Evolutionary conservation across 2,329 filamentous ascomycete genomes (phyloP).

Genomic region (Cladosporium colombiae): DNA sequence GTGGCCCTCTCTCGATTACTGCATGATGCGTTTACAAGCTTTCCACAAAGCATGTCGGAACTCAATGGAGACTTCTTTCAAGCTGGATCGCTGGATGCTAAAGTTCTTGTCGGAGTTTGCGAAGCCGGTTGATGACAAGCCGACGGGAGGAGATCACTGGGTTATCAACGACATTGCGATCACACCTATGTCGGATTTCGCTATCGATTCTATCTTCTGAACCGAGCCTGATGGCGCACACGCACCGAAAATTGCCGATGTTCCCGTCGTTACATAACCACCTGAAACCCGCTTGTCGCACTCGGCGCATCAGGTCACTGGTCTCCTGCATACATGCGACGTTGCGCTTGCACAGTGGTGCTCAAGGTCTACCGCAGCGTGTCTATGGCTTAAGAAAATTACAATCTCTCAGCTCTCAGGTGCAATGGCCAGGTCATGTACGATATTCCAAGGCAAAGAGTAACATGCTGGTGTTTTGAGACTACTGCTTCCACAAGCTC

Average conservation of each 20-base stretch:
- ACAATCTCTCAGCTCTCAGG: background rate
- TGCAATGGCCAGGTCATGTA: background rate
- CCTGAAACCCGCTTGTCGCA: background rate
- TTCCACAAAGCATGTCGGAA: slow-evolving; percentile 19
- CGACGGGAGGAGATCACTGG: slow-evolving; percentile 12
- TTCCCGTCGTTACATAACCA: background rate
- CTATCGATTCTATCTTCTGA: slow-evolving; percentile 16
- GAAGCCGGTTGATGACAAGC: slow-evolving; percentile 16
- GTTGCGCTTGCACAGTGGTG: background rate
- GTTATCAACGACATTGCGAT: slow-evolving; percentile 17
- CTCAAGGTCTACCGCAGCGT: background rate
- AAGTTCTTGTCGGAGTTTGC: slow-evolving; percentile 37
- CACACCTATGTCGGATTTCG: slow-evolving; percentile 17
- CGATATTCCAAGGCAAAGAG: no score
- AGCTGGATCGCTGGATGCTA: slow-evolving; percentile 40
- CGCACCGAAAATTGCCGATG: no score
- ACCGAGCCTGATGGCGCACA: no score
- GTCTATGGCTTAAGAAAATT: background rate
- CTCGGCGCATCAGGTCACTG: background rate
- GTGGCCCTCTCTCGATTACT: slow-evolving; percentile 13
- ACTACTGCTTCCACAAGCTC: background rate
- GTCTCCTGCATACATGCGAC: background rate
- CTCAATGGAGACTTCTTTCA: slow-evolving; percentile 20
- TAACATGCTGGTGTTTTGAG: background rate
- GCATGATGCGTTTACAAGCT: slow-evolving; percentile 16